These are phyloP conservation scores for Leishmania turanica DNA, from an alignment of 208 protist genomes.

Conservation along the genomic window DNA sequence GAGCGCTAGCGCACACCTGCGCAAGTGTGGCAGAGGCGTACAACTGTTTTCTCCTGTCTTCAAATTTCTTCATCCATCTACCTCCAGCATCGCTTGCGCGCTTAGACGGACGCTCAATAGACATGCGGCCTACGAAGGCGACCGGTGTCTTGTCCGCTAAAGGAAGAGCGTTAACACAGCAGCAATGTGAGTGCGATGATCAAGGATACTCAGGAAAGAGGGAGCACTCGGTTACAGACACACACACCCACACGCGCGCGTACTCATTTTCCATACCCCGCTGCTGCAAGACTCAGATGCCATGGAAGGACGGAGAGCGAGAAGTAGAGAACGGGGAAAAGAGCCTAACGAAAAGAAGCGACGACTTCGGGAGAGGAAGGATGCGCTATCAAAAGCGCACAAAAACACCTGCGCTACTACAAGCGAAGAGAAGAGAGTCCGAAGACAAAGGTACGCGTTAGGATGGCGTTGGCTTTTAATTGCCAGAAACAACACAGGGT, in stretches of 20 bases:
- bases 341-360: not conserved
- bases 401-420: not conserved
- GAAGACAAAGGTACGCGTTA: not conserved
- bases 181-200: not conserved
- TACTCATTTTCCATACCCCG: not conserved
- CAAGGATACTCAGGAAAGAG: not conserved
- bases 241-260: not conserved
- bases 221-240: not conserved
- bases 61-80: not conserved
- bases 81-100: not conserved
- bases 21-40: not conserved
- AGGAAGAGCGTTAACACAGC: not conserved
- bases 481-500: not conserved
- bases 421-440: not conserved
- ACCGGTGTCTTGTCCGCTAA: not conserved
- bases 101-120: not conserved
- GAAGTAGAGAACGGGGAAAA: not conserved
- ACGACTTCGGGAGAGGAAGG: not conserved
- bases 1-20: not conserved
- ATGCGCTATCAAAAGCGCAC: not conserved
- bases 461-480: not conserved
- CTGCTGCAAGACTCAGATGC: not conserved
- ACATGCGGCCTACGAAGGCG: not conserved
- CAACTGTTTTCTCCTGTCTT: not conserved
- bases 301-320: not conserved